Percentiles rank a stretch among this genome's conserved stretches.
These are phyloP conservation scores for Aspergillus neotritici DNA, from an alignment of 2,329 filamentous ascomycete genomes.

Conservation along the genomic window DNA sequence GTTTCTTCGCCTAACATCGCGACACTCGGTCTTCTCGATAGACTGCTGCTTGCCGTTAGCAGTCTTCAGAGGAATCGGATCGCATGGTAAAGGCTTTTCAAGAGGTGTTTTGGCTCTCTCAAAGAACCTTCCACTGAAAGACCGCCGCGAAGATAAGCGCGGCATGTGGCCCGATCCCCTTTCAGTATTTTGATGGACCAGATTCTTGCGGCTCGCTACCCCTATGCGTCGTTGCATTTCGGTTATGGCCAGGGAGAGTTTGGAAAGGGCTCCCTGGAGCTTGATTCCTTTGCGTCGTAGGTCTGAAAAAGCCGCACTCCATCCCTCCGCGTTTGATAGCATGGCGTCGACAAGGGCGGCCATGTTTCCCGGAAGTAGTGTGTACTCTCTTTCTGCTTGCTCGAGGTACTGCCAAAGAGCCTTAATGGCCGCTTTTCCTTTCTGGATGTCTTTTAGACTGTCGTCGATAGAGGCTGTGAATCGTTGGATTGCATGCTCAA, in stretches of 20 bases:
- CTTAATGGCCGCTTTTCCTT: conserved; percentile 69
- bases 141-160: conserved; percentile 3
- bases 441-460: conserved; percentile 69
- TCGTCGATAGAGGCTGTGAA: conserved; percentile 72
- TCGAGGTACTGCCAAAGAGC: conserved; percentile 72
- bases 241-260: conserved; percentile 69
- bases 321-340: conserved; percentile 87
- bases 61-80: conserved; percentile 14
- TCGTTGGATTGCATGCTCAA: conserved; percentile 80
- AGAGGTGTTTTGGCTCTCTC: conserved; percentile 10
- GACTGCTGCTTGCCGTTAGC: conserved; percentile 8
- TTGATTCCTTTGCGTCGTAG: conserved; percentile 67
- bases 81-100: conserved; percentile 30
- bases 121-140: conserved; percentile 22
- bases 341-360: conserved; percentile 78
- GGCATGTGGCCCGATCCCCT: no score
- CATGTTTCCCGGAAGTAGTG: conserved; percentile 55
- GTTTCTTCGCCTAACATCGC: conserved; percentile 11
- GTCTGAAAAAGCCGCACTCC: conserved; percentile 73
- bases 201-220: conserved; percentile 67
- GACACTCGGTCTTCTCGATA: conserved; percentile 8
- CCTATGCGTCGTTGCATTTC: conserved; percentile 85
- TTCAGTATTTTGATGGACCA: conserved; percentile 45
- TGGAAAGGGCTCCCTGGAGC: conserved; percentile 63
- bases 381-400: conserved; percentile 57